A percentile compares a stretch with the other conserved stretches of the same genome.
Conservation (phyloP, 1,284 basidiomycete species). For the Boletellus deceptivus region DNA sequence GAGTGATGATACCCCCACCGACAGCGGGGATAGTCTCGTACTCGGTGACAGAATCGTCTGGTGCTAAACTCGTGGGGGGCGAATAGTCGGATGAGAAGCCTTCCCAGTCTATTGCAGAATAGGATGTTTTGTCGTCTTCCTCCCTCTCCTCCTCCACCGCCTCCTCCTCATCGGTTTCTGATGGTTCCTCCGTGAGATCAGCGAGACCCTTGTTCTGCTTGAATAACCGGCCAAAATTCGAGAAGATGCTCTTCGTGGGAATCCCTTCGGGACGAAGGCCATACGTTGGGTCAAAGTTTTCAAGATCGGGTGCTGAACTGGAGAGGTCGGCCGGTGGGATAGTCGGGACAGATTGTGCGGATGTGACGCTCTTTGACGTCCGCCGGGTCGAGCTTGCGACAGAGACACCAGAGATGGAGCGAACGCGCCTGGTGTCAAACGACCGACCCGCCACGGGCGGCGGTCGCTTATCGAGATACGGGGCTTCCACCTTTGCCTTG, state of each 20-base stretch:
- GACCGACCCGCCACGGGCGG: conserved; percentile 35
- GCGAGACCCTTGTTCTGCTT: conserved; percentile 67
- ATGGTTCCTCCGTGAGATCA: conserved; percentile 72
- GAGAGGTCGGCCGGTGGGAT: conserved; percentile 37
- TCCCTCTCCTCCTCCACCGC: conserved; percentile 46
- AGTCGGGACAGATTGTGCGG: conserved; percentile 24
- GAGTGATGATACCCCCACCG: conserved; percentile 72
- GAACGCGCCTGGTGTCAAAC: conserved; percentile 28
- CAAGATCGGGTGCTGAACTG: conserved; percentile 70
- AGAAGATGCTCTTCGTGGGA: conserved; percentile 72
- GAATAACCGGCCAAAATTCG: conserved; percentile 71
- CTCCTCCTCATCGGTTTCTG: conserved; percentile 43
- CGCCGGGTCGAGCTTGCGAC: conserved; percentile 34
- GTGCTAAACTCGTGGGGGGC: conserved; percentile 29
- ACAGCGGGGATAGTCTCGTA: conserved; percentile 76
- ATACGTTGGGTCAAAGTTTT: conserved; percentile 94
- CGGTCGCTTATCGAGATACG: conserved; percentile 60
- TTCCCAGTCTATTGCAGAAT: conserved; percentile 69
- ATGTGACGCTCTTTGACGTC: conserved; percentile 15
- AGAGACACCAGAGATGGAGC: conserved; percentile 36
- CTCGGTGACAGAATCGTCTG: conserved; percentile 40
- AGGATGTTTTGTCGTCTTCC: conserved; percentile 36
- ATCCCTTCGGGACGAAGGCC: conserved; percentile 92
- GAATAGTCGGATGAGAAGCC: conserved; percentile 43
- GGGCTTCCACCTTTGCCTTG: conserved; percentile 80